A percentile compares a stretch with the other conserved stretches of the same genome.
Conservation (phyloP, 148 eudicot species). For the Hydrangea macrophylla region DNA sequence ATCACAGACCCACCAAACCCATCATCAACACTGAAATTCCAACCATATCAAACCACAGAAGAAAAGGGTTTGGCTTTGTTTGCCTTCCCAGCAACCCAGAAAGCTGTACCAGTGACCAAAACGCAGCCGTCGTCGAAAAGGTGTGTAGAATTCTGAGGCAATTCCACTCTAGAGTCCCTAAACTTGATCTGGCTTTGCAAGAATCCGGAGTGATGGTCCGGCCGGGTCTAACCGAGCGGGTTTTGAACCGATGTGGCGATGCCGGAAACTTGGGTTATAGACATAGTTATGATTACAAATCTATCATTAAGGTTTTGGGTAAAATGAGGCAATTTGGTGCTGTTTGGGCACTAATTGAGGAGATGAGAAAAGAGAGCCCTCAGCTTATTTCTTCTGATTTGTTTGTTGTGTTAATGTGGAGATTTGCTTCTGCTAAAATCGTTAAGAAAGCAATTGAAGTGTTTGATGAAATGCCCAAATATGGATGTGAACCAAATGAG, state of each 20-base stretch:
- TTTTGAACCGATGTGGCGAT: conserved; percentile 83
- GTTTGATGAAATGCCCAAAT: conserved; percentile 97
- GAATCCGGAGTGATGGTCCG: conserved; percentile 67
- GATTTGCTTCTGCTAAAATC: conserved; percentile 85
- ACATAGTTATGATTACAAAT: conserved; percentile 72
- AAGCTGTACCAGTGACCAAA: conserved; percentile 23
- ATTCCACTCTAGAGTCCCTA: conserved; percentile 78
- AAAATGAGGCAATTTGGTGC: conserved; percentile 92
- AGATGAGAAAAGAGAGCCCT: conserved; percentile 75
- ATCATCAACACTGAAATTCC: background rate
- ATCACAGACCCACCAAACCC: conserved; percentile 6
- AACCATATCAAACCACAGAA: background rate
- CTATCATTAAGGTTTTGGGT: conserved; percentile 68
- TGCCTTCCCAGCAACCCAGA: conserved; percentile 32
- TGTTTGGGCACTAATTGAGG: conserved; percentile 90
- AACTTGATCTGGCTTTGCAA: conserved; percentile 75
- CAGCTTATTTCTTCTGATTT: conserved; percentile 62
- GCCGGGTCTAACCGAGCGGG: conserved; percentile 69
- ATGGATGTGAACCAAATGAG: conserved; percentile 89
- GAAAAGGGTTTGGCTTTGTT: conserved; percentile 37
- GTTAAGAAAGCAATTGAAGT: conserved; percentile 91
- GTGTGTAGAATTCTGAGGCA: conserved; percentile 65
- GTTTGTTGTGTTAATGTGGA: conserved; percentile 80
- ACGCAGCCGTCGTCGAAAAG: conserved; percentile 67
- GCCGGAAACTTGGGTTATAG: conserved; percentile 79